Percentiles rank a stretch among this genome's conserved stretches.
Conservation (phyloP, 2,329 filamentous ascomycete species). For the Metarhizium rileyi region DNA sequence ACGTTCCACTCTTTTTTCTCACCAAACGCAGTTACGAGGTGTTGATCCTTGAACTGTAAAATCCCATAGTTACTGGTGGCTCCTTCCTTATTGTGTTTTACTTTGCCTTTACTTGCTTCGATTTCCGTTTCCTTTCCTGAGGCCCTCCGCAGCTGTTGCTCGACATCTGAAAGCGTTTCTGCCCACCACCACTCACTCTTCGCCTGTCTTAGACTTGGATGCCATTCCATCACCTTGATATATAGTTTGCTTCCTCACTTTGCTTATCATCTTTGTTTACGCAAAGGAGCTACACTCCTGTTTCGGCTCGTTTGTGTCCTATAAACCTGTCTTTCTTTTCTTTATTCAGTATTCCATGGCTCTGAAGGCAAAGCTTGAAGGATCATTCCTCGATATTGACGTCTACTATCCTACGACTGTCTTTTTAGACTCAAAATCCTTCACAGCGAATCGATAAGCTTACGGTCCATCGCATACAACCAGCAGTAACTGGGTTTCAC, state of each 20-base stretch:
- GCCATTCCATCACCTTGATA: neutral
- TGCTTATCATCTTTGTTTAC: neutral
- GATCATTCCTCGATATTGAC: neutral
- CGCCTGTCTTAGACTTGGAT: neutral
- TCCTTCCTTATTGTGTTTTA: neutral
- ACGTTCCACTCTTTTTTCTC: neutral
- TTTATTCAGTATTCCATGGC: neutral
- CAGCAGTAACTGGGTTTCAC: neutral
- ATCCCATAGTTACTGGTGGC: neutral
- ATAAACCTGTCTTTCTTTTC: neutral
- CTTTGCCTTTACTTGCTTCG: neutral
- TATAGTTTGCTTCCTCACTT: neutral
- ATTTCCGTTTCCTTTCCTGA: neutral
- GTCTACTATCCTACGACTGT: neutral
- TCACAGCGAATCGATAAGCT: neutral
- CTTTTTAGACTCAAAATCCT: neutral
- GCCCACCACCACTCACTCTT: neutral
- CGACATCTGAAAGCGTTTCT: neutral
- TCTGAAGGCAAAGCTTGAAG: neutral
- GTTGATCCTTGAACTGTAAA: neutral
- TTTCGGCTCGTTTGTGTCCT: neutral
- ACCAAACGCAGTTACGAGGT: neutral
- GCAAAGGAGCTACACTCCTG: neutral
- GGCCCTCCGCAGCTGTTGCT: neutral
- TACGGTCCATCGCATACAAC: neutral